Base-by-base conservation (phyloP, 2,329 filamentous ascomycete species). In the Talaromyces sp. region DNA sequence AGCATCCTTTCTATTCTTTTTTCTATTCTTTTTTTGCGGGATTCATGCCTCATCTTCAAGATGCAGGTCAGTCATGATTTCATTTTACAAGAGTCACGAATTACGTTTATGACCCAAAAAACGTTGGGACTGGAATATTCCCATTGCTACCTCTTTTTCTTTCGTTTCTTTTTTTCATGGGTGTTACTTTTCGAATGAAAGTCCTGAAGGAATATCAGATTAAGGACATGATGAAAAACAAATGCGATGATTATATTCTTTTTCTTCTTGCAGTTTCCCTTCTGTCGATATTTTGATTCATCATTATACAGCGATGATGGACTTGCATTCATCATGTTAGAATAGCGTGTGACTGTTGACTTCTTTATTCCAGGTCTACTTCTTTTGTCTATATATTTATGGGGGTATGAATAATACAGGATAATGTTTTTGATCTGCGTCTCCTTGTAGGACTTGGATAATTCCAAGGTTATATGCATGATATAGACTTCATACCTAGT, bases 261-360 rank as follows among this genome's bases (percentile, higher is more conserved):
- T 39, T 52, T 13, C 7, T 45, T 28, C 9, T 17, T 33, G 2
- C n/a, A 15, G 5, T 48, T 48, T 35, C 10, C 9, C 19, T 21
- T 33, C 45, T 48, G 43, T 48, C 45, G 31, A 48, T 48, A 33
- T 17, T 48, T 33, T 5, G n/a, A 48, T 48, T 9, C 45, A 48
- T 48, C 45, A 53, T 31, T 28, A 40, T 53, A 13, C 22, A 25
- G 7, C n/a, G 28, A 22, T 28, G 19, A 33, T 41, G 19, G 22
- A 17, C 28, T 6, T 46, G 53, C 53, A 55, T 55, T 28, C 19
- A 33, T 22, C 25, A 33, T 36, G 40, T 55, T 55, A 55, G 40
- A 55, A 37, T 55, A 55, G 53, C 53, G 53, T 37, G 39, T 37
- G 40, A 45, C 40, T 55, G 19, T 17, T 55, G 31, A 8, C 8